Evolutionary conservation across 257 asterid species (phyloP), one percentile per base, ranked within the genome.

Genomic region (Solanum tacnaense): DNA sequence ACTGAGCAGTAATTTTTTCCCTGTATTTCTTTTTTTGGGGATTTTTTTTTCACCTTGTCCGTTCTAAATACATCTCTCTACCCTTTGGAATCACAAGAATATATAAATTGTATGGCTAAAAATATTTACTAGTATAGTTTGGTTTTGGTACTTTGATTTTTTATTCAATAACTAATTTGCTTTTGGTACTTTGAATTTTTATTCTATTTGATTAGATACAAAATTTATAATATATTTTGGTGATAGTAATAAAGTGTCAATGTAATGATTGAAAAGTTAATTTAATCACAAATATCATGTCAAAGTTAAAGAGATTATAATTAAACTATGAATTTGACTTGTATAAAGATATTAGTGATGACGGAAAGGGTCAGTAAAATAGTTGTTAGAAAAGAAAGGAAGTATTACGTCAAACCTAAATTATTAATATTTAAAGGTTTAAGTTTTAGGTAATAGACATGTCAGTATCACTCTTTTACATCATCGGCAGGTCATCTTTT

Each of bases 21-120:
- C 65, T 32, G 13, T 38, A 31, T 70, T 29, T 84, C 91, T 88
- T 70, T 60, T 88, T 92, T 38, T n/a, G 91, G 92, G 92, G 34
- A 90, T 15, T 85, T 72, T 32, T 67, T 15, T 90, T 87, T 86
- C 31, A 87, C 89, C 86, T 86, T 90, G 79, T 38, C 94, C 86
- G 88, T 91, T 84, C 90, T 89, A 91, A 90, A 86, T 92, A 86
- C 95, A 91, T 93, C 91, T 87, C 88, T 90, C 87, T 84, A 32
- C 92, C 88, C 89, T 93, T 90, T 89, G 89, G 93, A 18, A 32
- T 72, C 27, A 72, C 4, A 72, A 32, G 44, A 18, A 9, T 32
- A 71, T 32, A 18, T 32, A 72, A 32, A 32, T 34, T 4, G 25
- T 32, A 72, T 72, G 15, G 41, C 23, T 29, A 29, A 29, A 68